These are phyloP conservation scores for Pleochaeta shiraiana DNA, from an alignment of 2,329 filamentous ascomycete species.

Conservation along the genomic window DNA sequence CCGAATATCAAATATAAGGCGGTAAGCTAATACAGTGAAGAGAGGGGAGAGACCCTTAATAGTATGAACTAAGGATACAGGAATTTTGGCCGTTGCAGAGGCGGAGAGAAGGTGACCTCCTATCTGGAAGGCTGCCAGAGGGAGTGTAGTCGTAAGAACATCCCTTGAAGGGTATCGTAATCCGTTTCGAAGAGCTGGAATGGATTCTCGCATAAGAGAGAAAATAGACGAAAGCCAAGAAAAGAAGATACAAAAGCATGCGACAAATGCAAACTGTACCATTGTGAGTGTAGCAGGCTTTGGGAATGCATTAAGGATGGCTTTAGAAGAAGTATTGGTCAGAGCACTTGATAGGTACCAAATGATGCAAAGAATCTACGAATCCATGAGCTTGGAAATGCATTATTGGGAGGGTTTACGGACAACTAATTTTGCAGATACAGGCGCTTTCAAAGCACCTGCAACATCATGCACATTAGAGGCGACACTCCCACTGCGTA, in stretches of 20 bases:
- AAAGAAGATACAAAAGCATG: conserved; percentile 62
- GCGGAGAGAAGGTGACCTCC: conserved; percentile 85
- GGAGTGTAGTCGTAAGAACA: conserved; percentile 71
- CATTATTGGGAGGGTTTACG: conserved; percentile 13
- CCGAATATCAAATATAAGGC: conserved; percentile 67
- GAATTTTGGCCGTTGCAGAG: conserved; percentile 82
- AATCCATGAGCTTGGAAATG: conserved; percentile 14
- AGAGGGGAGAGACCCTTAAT: conserved; percentile 95
- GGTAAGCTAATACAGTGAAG: conserved; percentile 87
- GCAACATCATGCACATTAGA: conserved; percentile 89
- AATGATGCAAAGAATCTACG: conserved; percentile 58
- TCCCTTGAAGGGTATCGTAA: conserved; percentile 64
- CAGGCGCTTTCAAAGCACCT: conserved; percentile 69
- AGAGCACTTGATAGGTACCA: conserved; percentile 95
- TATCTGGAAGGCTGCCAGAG: conserved; percentile 80
- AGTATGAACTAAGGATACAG: conserved; percentile 91
- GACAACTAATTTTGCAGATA: conserved; percentile 80
- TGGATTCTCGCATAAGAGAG: conserved; percentile 42
- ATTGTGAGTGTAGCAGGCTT: conserved; percentile 83
- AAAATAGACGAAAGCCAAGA: conserved; percentile 55
- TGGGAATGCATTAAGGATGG: conserved; percentile 77
- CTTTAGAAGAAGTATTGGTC: conserved; percentile 95
- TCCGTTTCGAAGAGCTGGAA: conserved; percentile 66
- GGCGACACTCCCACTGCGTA: conserved; percentile 64
- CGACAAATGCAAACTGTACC: conserved; percentile 85